These are phyloP conservation scores for Cerioporus squamosus DNA, from an alignment of 1,284 basidiomycete species.

Conservation along the genomic window DNA sequence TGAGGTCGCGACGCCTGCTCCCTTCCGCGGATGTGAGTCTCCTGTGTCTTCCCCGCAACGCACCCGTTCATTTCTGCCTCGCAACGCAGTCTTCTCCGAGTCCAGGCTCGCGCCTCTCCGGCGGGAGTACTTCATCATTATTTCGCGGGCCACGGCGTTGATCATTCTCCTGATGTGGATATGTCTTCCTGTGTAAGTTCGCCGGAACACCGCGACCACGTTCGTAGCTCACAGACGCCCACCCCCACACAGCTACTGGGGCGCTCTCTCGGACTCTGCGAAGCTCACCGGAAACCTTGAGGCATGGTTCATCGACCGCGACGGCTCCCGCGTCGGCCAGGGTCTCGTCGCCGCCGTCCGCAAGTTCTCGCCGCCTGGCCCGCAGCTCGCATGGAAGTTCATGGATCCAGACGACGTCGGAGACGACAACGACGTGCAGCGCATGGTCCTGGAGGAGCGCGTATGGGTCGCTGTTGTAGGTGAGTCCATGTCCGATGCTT, in stretches of 20 bases:
- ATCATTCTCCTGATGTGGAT: constrained; percentile 32
- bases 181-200: constrained; percentile 28
- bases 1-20: neutral
- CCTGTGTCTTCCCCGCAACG: neutral
- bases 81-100: constrained; percentile 27
- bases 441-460: constrained; percentile 35
- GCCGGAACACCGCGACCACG: constrained; percentile 8
- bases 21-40: constrained; percentile 14
- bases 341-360: constrained; percentile 34
- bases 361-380: constrained; percentile 31
- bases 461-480: constrained; percentile 42
- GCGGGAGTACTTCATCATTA: constrained; percentile 25
- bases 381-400: constrained; percentile 37
- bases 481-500: constrained; percentile 21
- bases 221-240: too few relatives aligned
- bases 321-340: constrained; percentile 44
- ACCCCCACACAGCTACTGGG: constrained; percentile 43
- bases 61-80: neutral
- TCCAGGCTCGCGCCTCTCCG: constrained; percentile 24
- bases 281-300: constrained; percentile 42
- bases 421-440: constrained; percentile 33
- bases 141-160: constrained; percentile 26
- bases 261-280: constrained; percentile 39
- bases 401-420: constrained; percentile 28
- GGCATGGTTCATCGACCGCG: constrained; percentile 49